A percentile compares a stretch with the other conserved stretches of the same genome.
phyloP scores from a whole-genome alignment of 257 asterid genomes.

The Capsicum rhomboideum region DNA sequence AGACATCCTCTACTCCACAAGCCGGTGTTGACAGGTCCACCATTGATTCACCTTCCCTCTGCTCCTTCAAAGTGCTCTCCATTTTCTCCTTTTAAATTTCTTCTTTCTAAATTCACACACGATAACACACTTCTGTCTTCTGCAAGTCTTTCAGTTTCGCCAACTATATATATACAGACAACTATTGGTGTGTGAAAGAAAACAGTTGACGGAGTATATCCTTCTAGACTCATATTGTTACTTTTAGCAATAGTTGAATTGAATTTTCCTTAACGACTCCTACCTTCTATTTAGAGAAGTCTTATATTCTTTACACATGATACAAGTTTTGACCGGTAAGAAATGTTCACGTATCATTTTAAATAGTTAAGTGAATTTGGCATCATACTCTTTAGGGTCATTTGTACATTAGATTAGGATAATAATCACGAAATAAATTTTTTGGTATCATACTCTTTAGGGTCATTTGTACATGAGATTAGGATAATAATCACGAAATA shows the following conservation, averaged over 20 bases:
- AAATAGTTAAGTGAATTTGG: not conserved
- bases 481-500: too few species aligned
- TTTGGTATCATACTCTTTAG: too few species aligned
- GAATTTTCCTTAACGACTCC: not conserved
- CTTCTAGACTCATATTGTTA: too few species aligned
- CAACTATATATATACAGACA: not conserved
- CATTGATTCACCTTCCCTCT: too few species aligned
- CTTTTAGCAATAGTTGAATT: not conserved
- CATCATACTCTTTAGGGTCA: not conserved
- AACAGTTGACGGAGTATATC: not conserved
- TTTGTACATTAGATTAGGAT: too few species aligned
- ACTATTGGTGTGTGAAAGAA: not conserved
- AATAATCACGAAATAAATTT: too few species aligned
- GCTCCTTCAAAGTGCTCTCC: constrained; percentile 59
- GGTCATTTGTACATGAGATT: too few species aligned
- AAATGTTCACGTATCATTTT: not conserved
- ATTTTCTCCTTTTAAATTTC: constrained; percentile 1
- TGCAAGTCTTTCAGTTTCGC: not conserved
- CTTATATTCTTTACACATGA: not conserved
- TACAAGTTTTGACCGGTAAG: not conserved
- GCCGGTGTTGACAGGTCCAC: too few species aligned
- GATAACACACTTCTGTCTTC: not conserved
- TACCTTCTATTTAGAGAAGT: not conserved
- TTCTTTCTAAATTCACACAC: not conserved
- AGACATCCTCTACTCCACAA: constrained; percentile 83